A percentile compares a stretch with the other conserved stretches of the same genome.
These are phyloP conservation scores for Paragyromitra xinjiangensis DNA, from an alignment of 495 filamentous ascomycete species.

Conservation along the genomic window DNA sequence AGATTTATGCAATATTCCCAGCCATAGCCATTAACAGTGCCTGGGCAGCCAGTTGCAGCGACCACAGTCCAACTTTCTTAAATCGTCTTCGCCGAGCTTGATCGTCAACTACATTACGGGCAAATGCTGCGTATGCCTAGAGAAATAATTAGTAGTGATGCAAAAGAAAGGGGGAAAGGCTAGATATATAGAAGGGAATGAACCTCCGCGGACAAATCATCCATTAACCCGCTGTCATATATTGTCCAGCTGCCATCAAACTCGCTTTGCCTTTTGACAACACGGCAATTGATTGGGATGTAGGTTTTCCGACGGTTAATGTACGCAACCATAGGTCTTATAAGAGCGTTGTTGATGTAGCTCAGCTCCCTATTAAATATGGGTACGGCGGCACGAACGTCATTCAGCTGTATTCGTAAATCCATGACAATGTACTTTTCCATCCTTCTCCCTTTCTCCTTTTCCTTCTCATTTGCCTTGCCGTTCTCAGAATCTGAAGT, in stretches of 20 bases:
- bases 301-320: constrained; percentile 93
- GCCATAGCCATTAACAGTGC: constrained; percentile 96
- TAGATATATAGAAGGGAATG: constrained; percentile 45
- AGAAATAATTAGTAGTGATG: neutral
- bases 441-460: constrained; percentile 18
- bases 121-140: constrained; percentile 88
- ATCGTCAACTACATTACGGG: constrained; percentile 83
- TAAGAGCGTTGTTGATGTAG: constrained; percentile 93
- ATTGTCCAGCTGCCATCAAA: constrained; percentile 97
- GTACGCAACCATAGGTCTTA: constrained; percentile 97
- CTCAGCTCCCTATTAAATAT: constrained; percentile 88
- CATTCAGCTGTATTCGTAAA: constrained; percentile 86
- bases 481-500: constrained; percentile 11
- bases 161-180: neutral
- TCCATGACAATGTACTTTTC: constrained; percentile 69
- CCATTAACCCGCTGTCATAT: constrained; percentile 92
- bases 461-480: constrained; percentile 6
- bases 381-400: constrained; percentile 88
- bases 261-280: constrained; percentile 84
- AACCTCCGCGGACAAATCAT: constrained; percentile 89
- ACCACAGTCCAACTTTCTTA: constrained; percentile 97
- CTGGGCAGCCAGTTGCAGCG: constrained; percentile 85
- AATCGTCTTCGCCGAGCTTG: constrained; percentile 84
- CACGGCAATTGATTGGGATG: constrained; percentile 92
- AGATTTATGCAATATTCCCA: constrained; percentile 73